Evolutionary conservation across 192 early-diverging fungal species (phyloP).

Genomic region (Chytriomyces hyalinus): DNA sequence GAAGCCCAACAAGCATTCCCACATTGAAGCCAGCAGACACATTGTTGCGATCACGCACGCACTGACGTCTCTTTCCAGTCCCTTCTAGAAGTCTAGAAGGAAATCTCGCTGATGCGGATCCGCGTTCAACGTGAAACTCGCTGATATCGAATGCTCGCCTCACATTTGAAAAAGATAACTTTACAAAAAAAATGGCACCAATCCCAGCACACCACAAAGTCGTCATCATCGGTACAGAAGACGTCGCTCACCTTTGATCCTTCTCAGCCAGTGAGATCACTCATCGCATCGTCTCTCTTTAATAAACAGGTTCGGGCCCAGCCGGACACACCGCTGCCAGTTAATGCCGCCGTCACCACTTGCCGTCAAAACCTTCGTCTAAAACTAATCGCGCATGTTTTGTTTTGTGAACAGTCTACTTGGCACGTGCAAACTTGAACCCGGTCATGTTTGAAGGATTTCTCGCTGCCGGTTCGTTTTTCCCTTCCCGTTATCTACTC

Average conservation of each 20-base stretch:
- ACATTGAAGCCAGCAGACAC: no score
- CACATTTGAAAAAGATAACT: neutral
- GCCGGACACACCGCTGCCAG: slow-evolving; percentile 97
- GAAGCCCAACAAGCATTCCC: no score
- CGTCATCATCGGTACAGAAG: slow-evolving; percentile 24
- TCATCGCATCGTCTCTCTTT: neutral
- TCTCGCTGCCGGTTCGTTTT: slow-evolving; percentile 34
- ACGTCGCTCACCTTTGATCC: neutral
- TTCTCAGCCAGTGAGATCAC: neutral
- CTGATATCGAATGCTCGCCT: neutral
- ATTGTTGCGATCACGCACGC: no score
- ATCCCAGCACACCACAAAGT: slow-evolving; percentile 17
- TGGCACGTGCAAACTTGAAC: slow-evolving; percentile 85
- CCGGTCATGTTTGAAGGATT: slow-evolving; percentile 67
- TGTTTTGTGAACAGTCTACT: neutral
- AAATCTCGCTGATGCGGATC: no score
- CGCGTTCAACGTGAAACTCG: no score
- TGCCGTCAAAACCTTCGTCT: neutral
- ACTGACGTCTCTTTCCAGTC: no score
- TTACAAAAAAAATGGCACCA: slow-evolving; percentile 2
- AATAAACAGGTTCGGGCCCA: slow-evolving; percentile 79
- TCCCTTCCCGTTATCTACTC: neutral
- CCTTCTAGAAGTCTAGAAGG: no score
- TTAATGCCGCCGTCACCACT: slow-evolving; percentile 56
- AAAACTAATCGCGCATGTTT: neutral